Conservation (phyloP, 2,329 filamentous ascomycete species). For the Neobulgaria alba region DNA sequence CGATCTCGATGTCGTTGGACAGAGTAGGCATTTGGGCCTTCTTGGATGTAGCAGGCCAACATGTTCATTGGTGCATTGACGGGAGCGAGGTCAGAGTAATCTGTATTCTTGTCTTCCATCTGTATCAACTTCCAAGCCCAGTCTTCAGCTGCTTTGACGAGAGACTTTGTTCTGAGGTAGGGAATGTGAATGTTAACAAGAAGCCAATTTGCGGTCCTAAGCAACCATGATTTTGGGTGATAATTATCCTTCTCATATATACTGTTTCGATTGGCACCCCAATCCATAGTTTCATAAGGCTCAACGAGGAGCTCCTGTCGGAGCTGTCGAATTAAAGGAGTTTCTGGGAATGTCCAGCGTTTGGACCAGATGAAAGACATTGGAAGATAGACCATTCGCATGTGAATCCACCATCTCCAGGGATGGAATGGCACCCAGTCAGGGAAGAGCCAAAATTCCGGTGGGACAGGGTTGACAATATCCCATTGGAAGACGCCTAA, state of each 20-base stretch:
- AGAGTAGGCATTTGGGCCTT: slow-evolving; percentile 65
- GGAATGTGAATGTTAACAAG: slow-evolving; percentile 75
- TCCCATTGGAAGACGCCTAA: slow-evolving; percentile 83
- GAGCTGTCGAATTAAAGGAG: slow-evolving; percentile 62
- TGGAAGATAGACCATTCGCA: slow-evolving; percentile 88
- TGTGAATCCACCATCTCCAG: slow-evolving; percentile 97
- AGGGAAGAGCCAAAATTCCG: slow-evolving; percentile 86
- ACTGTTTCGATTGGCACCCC: slow-evolving; percentile 68
- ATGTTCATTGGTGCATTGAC: slow-evolving; percentile 89
- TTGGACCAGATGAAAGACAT: slow-evolving; percentile 89
- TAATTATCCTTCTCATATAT: slow-evolving; percentile 80
- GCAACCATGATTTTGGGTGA: slow-evolving; percentile 79
- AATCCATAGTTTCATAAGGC: slow-evolving; percentile 70
- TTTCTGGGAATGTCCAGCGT: slow-evolving; percentile 68
- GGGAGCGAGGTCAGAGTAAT: slow-evolving; percentile 76
- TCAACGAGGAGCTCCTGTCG: slow-evolving; percentile 77
- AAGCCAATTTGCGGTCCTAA: slow-evolving; percentile 71
- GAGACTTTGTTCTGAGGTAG: slow-evolving; percentile 55
- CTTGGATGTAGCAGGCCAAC: slow-evolving; percentile 74
- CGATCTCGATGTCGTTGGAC: slow-evolving; percentile 73
- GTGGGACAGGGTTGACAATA: slow-evolving; percentile 86
- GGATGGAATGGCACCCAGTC: slow-evolving; percentile 86
- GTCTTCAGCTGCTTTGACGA: slow-evolving; percentile 66
- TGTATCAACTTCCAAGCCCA: slow-evolving; percentile 78
- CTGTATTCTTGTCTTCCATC: slow-evolving; percentile 89